Evolutionary conservation across 768 basidiomycete species (phyloP).

Genomic region (Collybia sp.): DNA sequence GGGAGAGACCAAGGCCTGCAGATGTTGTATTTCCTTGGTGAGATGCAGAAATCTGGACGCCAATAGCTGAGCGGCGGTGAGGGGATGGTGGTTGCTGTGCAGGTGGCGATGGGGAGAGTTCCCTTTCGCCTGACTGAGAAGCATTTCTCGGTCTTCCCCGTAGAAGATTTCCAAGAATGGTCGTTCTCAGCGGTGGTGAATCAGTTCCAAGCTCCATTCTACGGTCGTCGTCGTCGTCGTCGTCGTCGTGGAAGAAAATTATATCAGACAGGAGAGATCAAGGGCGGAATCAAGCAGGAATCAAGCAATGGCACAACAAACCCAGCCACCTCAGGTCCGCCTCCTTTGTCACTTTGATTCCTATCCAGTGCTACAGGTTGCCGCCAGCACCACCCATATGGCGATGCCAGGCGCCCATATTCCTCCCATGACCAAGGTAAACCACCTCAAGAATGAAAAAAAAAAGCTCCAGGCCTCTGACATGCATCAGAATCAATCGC

Average conservation of each 20-base stretch:
- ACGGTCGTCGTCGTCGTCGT: slow-evolving; percentile 1
- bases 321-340: slow-evolving; percentile 10
- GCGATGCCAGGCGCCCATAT: too few relatives aligned
- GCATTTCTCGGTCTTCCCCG: slow-evolving; percentile 65
- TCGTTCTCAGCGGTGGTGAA: slow-evolving; percentile 45
- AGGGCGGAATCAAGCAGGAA: slow-evolving; percentile 1
- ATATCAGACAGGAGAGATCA: slow-evolving; percentile 4
- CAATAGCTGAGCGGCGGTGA: neutral
- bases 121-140: slow-evolving; percentile 41
- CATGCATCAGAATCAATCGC: too few relatives aligned
- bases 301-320: slow-evolving; percentile 2
- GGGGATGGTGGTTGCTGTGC: slow-evolving; percentile 5
- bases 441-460: too few relatives aligned
- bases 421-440: too few relatives aligned
- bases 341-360: too few relatives aligned
- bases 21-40: neutral
- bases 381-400: too few relatives aligned
- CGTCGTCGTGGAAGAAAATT: slow-evolving; percentile 6
- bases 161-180: slow-evolving; percentile 71
- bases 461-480: too few relatives aligned
- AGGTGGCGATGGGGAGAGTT: slow-evolving; percentile 4
- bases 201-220: slow-evolving; percentile 32
- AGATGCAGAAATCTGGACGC: slow-evolving; percentile 1
- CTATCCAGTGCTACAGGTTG: too few relatives aligned
- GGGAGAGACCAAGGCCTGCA: slow-evolving; percentile 6